phyloP scores from a whole-genome alignment of 2,329 filamentous ascomycete genomes.

The Pyrenophora teres region DNA sequence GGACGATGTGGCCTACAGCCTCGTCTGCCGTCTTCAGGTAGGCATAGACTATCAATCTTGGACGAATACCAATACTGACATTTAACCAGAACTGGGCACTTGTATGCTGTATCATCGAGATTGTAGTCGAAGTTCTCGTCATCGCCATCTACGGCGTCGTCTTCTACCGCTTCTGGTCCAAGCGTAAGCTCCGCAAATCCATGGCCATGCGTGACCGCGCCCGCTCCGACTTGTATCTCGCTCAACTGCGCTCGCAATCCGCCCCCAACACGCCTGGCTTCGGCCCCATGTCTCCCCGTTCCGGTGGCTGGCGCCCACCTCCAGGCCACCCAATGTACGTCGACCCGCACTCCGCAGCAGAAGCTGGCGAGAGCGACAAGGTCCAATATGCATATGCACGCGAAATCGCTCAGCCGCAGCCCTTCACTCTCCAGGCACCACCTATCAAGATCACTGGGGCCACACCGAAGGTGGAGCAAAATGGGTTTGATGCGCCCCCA shows the following conservation, averaged over 20 bases:
- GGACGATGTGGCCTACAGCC: conserved; percentile 81
- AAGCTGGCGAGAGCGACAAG: conserved; percentile 55
- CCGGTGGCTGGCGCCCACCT: conserved; percentile 56
- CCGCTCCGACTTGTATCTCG: conserved; percentile 92
- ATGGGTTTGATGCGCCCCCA: conserved; percentile 60
- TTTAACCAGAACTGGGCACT: conserved; percentile 82
- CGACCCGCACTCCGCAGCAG: conserved; percentile 56
- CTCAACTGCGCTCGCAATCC: conserved; percentile 69
- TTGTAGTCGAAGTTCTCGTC: conserved; percentile 88
- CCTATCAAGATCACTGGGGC: conserved; percentile 77
- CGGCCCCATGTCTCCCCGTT: conserved; percentile 66
- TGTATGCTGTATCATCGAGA: conserved; percentile 95
- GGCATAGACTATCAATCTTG: conserved; percentile 28
- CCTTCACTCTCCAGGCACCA: conserved; percentile 87
- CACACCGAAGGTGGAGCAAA: conserved; percentile 70
- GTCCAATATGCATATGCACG: conserved; percentile 46
- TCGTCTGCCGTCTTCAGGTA: conserved; percentile 87
- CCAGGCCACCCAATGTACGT: conserved; percentile 49
- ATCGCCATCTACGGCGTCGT: conserved; percentile 92
- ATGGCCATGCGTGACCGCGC: conserved; percentile 96
- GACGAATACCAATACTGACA: conserved; percentile 16
- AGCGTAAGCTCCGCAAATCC: conserved; percentile 91
- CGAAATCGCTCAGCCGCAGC: conserved; percentile 56
- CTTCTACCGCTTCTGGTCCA: conserved; percentile 97
- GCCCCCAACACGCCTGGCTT: conserved; percentile 95